Conservation (phyloP, 805 yeast species). For the Geotrichum ghanense region DNA sequence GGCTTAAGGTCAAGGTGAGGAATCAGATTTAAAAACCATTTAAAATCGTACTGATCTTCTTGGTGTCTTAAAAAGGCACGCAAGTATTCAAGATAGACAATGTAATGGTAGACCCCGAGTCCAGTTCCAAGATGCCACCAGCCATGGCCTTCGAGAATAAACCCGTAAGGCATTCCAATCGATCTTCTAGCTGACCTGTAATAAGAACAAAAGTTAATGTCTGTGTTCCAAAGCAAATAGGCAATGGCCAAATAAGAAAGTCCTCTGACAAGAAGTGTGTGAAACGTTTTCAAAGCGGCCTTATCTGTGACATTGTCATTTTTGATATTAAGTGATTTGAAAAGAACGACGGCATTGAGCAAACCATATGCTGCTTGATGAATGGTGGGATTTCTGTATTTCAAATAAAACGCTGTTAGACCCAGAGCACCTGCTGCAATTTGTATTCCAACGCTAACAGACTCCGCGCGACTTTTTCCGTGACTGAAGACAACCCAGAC, state of each 20-base stretch:
- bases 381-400: constrained; percentile 69
- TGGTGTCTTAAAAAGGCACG: constrained; percentile 52
- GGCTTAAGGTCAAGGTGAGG: constrained; percentile 30
- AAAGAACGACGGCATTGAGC: constrained; percentile 63
- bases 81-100: constrained; percentile 67
- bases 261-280: constrained; percentile 47
- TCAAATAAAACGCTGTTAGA: constrained; percentile 62
- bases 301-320: constrained; percentile 40
- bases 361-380: constrained; percentile 81
- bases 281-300: constrained; percentile 37
- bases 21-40: constrained; percentile 47
- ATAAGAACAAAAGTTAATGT: constrained; percentile 60
- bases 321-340: constrained; percentile 44
- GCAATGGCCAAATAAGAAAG: constrained; percentile 57
- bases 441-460: constrained; percentile 35
- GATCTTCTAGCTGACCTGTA: constrained; percentile 50
- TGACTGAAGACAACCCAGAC: constrained; percentile 73
- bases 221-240: constrained; percentile 79
- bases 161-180: constrained; percentile 76
- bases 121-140: constrained; percentile 86
- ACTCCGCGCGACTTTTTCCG: constrained; percentile 30
- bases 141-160: constrained; percentile 82
- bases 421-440: constrained; percentile 43
- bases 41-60: constrained; percentile 43
- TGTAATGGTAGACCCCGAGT: constrained; percentile 74